Evolutionary conservation across 345 rosid species (phyloP), one percentile per base, ranked within the genome.

Genomic region (Carallia pectinifolia): DNA sequence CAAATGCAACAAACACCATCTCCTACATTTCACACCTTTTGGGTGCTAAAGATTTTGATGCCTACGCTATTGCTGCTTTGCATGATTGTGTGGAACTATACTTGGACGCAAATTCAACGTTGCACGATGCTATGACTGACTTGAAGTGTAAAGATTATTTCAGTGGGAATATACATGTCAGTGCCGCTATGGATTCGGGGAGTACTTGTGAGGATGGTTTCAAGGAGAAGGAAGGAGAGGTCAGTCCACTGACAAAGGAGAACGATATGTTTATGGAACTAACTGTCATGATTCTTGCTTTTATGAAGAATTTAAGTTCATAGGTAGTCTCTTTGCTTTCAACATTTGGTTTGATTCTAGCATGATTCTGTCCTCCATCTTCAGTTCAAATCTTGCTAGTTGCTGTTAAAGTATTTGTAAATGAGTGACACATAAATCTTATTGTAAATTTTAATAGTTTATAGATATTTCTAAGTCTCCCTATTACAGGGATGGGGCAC

Each of bases 151-250:
- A 59, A 31, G 80, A 79, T 65, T 83, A 78, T 68, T 65, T 16
- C 56, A 73, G 58, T 4, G 83, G 79, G 27, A 72, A 56, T 44
- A 6, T 53, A 29, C 61, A 53, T 16, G 48, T 76, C 13, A 81
- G 85, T 60, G 80, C 82, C 6, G 85, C 84, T 27, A 70, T 83
- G 85, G 83, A 71, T 71, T 71, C 83, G 8, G 44, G 82, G 10
- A 19, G 4, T 3, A 80, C 77, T 37, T 85, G 91, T 61, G 80
- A 87, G 76, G 75, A 81, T 58, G 80, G 83, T 54, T 83, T 85
- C 53, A 67, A 75, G 68, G 81, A 78, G 48, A 72, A 58, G 54
- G 55, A 65, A 53, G 52, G 67, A 15, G 67, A 23, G 68, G 66
- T 59, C 5, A 77, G 73, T 58, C 87, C 81, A 1, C 47, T 79